phyloP scores from a whole-genome alignment of 2,329 filamentous ascomycete species.

The Apiospora marii region DNA sequence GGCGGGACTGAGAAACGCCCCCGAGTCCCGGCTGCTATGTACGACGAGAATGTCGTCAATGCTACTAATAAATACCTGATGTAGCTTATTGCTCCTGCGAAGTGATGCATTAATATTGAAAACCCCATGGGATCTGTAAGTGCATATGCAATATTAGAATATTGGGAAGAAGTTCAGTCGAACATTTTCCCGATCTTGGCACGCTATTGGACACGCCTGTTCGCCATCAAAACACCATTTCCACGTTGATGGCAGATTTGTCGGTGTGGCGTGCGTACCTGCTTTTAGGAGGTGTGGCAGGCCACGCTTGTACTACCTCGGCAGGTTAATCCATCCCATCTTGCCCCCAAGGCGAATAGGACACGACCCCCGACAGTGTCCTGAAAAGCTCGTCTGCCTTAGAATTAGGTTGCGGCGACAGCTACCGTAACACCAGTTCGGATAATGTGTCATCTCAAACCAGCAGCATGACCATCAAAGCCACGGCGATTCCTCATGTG shows the following conservation, averaged over 20 bases:
- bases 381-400: background rate
- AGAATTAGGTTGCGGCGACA: slow-evolving; percentile 2
- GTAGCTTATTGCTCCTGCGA: background rate
- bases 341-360: background rate
- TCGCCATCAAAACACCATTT: background rate
- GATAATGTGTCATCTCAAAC: slow-evolving; percentile 19
- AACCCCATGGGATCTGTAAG: background rate
- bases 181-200: background rate
- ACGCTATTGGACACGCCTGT: background rate
- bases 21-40: background rate
- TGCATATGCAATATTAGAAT: background rate
- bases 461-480: slow-evolving; percentile 9
- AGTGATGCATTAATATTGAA: background rate
- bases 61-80: background rate
- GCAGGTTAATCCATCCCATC: slow-evolving; percentile 11
- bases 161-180: background rate
- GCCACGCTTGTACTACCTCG: slow-evolving; percentile 10
- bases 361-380: background rate
- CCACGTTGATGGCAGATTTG: slow-evolving; percentile 11
- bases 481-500: background rate
- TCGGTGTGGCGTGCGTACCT: slow-evolving; percentile 19
- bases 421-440: slow-evolving; percentile 5
- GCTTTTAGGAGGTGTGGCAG: slow-evolving; percentile 19
- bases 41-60: background rate
- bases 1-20: background rate